Base-by-base conservation (phyloP, 169 alveolate genomes). In the Plasmodium inui region DNA sequence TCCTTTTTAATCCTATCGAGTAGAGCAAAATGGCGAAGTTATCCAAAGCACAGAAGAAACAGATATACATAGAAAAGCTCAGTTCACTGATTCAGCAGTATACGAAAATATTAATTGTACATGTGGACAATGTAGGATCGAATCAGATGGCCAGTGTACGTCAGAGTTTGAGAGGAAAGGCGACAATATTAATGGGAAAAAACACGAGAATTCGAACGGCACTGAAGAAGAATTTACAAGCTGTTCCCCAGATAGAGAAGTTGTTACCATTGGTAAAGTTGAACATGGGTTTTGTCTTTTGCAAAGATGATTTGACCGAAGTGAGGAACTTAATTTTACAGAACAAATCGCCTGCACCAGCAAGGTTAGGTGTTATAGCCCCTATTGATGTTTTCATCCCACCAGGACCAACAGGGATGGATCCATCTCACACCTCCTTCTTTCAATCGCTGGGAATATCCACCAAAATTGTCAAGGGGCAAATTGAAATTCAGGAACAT, bases 371-470 rank as follows among this genome's bases (percentile, higher is more conserved):
- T 92, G 99, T 98, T 84, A 93, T 98, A 67, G 99, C 99, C 57
- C 99, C 99, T 2, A 96, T 97, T 90, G 99, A 99, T 95, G 99
- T 99, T 82, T 97, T 97, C 96, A 98, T 99, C 83, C 99, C 99
- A 12, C 99, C 99, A 57, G 99, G 99, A 10, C 99, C 99, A 37
- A 99, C 99, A 39, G 99, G 99, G 84, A 97, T 99, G 98, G 99
- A 99, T 94, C 99, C 99, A 41, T 98, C 99, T 34, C 99, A 98
- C 96, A 99, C 99, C 39, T 97, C 99, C 78, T 99, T 99, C 99
- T 99, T 99, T 99, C 99, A 99, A 96, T 99, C 99, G 50, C 97
- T 99, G 92, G 99, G 99, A 91, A 99, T 99, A 92, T 98, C 99
- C 14, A 99, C 99, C 84, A 99, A 99, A 97, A 99, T 99, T 94